phyloP scores from a whole-genome alignment of 805 yeast genomes.

The Yarrowia yakushimensis region DNA sequence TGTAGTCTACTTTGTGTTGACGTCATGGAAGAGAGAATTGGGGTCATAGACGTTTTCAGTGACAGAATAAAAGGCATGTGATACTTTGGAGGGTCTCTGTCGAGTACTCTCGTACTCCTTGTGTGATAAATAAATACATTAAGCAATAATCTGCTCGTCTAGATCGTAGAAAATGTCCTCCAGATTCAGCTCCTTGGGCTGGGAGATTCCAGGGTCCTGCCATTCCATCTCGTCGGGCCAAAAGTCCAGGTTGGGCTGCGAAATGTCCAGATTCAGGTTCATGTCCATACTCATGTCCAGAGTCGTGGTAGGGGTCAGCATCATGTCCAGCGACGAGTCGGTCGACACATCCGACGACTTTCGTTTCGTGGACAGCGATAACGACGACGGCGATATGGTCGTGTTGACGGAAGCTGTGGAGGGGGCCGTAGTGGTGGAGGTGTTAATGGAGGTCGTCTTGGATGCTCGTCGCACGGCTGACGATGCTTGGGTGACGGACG shows the following conservation, averaged over 20 bases:
- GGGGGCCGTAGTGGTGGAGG: not conserved
- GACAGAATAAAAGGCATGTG: too few relatives aligned
- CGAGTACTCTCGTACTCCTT: not conserved
- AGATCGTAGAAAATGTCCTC: slow-evolving; percentile 23
- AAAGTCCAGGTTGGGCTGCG: slow-evolving; percentile 20
- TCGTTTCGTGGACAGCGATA: slow-evolving; percentile 2
- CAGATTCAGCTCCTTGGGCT: slow-evolving; percentile 7
- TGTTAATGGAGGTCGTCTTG: not conserved
- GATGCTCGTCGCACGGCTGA: not conserved
- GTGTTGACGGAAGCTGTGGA: not conserved
- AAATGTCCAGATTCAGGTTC: slow-evolving; percentile 6
- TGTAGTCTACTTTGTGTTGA: not conserved
- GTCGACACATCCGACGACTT: slow-evolving; percentile 21
- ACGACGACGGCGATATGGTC: slow-evolving; percentile 16
- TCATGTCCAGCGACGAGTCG: slow-evolving; percentile 10
- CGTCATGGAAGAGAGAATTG: not conserved
- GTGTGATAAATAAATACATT: slow-evolving; percentile 11
- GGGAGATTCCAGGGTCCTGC: not conserved
- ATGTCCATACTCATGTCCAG: slow-evolving; percentile 12
- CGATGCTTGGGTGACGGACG: not conserved
- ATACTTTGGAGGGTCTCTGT: not conserved
- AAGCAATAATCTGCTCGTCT: slow-evolving; percentile 21
- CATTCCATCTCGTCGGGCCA: slow-evolving; percentile 22
- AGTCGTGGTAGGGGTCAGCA: not conserved
- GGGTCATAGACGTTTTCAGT: too few relatives aligned